phyloP scores from a whole-genome alignment of 805 yeast genomes.

The Cyberlindnera americana region DNA sequence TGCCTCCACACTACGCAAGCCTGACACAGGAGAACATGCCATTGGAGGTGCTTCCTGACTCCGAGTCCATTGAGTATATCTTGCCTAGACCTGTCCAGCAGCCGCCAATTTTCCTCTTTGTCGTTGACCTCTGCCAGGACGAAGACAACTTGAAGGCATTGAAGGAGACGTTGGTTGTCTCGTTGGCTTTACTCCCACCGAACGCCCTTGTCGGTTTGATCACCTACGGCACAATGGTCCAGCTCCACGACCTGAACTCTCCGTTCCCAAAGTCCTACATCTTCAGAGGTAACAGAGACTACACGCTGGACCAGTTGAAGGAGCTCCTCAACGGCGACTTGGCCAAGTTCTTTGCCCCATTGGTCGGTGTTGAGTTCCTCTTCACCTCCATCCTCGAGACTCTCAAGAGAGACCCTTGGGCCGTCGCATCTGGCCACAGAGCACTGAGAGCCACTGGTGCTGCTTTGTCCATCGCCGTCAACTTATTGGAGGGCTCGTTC shows the following conservation, averaged over 20 bases:
- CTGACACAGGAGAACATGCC: conserved; percentile 77
- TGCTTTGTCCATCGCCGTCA: conserved; percentile 81
- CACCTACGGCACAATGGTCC: conserved; percentile 87
- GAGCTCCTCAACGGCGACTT: conserved; percentile 50
- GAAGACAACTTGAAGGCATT: conserved; percentile 80
- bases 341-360: conserved; percentile 67
- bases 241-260: conserved; percentile 77
- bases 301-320: conserved; percentile 49
- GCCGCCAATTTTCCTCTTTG: conserved; percentile 85
- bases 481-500: conserved; percentile 76
- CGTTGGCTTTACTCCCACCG: conserved; percentile 80
- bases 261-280: conserved; percentile 71
- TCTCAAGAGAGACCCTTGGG: conserved; percentile 83
- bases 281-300: conserved; percentile 87
- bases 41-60: conserved; percentile 63
- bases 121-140: conserved; percentile 87
- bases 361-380: conserved; percentile 78
- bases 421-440: conserved; percentile 76
- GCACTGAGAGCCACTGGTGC: conserved; percentile 92
- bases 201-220: conserved; percentile 84
- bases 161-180: conserved; percentile 73
- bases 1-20: conserved; percentile 79
- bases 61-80: conserved; percentile 82
- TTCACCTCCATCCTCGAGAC: conserved; percentile 76
- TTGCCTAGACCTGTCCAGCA: conserved; percentile 73